Percentiles rank a stretch among this genome's conserved stretches.
phyloP scores from a whole-genome alignment of 2,329 filamentous ascomycete genomes.

The Biscogniauxia marginata region DNA sequence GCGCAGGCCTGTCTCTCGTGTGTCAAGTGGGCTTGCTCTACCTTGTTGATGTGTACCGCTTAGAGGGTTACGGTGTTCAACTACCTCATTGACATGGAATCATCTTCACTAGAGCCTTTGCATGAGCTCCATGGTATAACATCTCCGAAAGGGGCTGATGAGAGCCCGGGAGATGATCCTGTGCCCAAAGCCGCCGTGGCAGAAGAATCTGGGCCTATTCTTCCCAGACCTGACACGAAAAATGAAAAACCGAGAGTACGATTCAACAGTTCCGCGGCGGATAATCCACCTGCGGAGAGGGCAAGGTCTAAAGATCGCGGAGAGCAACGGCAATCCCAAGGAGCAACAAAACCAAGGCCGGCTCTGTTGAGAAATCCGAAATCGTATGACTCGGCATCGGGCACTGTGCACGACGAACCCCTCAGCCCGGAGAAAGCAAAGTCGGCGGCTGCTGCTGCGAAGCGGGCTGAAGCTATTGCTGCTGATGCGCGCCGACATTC shows the following conservation, averaged over 20 bases:
- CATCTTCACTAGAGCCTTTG: not conserved
- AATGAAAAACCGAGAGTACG: conserved; percentile 15
- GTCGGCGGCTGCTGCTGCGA: conserved; percentile 37
- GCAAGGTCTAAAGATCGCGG: not conserved
- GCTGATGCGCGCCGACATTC: conserved; percentile 30
- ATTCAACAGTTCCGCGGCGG: conserved; percentile 11
- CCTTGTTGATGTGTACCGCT: not conserved
- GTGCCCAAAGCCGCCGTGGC: not conserved
- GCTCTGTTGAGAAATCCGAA: conserved; percentile 38
- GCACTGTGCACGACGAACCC: conserved; percentile 20
- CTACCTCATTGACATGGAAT: not conserved
- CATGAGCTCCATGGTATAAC: conserved; percentile 1
- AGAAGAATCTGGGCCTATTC: not conserved
- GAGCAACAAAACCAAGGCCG: conserved; percentile 31
- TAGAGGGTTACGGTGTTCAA: not conserved
- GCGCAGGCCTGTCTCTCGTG: not conserved
- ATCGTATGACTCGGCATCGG: conserved; percentile 32
- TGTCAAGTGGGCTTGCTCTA: not conserved
- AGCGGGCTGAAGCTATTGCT: conserved; percentile 38
- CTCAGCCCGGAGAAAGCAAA: conserved; percentile 8
- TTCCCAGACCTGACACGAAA: not conserved
- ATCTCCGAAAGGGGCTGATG: not conserved
- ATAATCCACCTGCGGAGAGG: conserved; percentile 1
- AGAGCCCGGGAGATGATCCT: not conserved
- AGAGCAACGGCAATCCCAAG: conserved; percentile 4